phyloP scores from a whole-genome alignment of 345 rosid species.

The Brassica carinata region DNA sequence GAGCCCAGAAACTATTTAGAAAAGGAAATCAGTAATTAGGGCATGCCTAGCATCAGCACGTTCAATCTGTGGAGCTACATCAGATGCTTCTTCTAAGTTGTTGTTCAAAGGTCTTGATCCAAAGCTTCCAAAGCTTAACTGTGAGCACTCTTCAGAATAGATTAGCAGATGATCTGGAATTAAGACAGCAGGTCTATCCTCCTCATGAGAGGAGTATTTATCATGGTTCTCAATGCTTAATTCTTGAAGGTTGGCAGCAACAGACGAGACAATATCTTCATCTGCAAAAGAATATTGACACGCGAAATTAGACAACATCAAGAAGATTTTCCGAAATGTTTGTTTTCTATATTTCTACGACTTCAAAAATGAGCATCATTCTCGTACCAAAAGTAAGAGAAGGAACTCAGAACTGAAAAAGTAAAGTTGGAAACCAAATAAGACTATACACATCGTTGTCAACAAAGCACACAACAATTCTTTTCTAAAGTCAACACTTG shows the following conservation, averaged over 20 bases:
- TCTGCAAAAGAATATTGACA: slow-evolving; percentile 46
- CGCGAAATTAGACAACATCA: background rate
- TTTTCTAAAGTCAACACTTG: background rate
- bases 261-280: slow-evolving; percentile 54
- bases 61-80: slow-evolving; percentile 46
- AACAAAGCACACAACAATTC: background rate
- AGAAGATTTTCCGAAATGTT: background rate
- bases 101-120: slow-evolving; percentile 52
- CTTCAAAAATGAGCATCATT: slow-evolving; percentile 8
- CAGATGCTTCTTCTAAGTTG: slow-evolving; percentile 64
- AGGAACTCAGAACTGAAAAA: background rate
- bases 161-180: slow-evolving; percentile 90
- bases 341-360: background rate
- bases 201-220: slow-evolving; percentile 48
- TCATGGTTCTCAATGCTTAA: slow-evolving; percentile 59
- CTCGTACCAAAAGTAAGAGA: slow-evolving; percentile 7
- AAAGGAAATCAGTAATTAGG: background rate
- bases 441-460: background rate
- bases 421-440: background rate
- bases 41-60: slow-evolving; percentile 70
- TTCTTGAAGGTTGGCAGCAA: slow-evolving; percentile 59
- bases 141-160: slow-evolving; percentile 74
- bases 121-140: slow-evolving; percentile 93
- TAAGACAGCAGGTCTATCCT: slow-evolving; percentile 68
- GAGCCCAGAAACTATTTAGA: background rate